Conservation (phyloP, 2,329 filamentous ascomycete species). For the Lachnellula subtilissima region DNA sequence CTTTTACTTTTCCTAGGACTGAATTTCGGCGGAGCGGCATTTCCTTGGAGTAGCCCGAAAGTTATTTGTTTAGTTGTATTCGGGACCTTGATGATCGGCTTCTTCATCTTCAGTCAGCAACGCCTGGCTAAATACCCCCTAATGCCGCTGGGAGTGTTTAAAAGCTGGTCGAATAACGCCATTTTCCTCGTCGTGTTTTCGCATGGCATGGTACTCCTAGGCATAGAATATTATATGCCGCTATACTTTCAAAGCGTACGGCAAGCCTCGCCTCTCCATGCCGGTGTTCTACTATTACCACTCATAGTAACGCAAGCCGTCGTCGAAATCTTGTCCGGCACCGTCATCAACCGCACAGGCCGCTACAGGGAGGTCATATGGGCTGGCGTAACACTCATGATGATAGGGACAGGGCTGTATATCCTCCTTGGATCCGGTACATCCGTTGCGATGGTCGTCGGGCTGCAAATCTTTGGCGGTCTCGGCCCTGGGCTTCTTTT, state of each 20-base stretch:
- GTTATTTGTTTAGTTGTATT: constrained; percentile 77
- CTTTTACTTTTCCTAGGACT: constrained; percentile 80
- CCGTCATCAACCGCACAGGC: constrained; percentile 46
- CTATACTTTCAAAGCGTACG: constrained; percentile 80
- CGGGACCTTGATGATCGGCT: constrained; percentile 51
- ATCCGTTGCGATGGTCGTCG: constrained; percentile 38
- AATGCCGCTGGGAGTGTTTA: constrained; percentile 70
- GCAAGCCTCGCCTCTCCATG: constrained; percentile 62
- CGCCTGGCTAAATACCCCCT: constrained; percentile 69
- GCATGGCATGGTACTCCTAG: constrained; percentile 60
- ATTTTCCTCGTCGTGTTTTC: constrained; percentile 63
- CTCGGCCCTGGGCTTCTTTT: constrained; percentile 49
- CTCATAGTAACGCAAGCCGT: constrained; percentile 53
- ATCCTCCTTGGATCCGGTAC: constrained; percentile 37
- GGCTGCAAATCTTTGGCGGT: constrained; percentile 46
- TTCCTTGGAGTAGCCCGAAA: constrained; percentile 65
- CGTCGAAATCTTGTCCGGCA: constrained; percentile 45
- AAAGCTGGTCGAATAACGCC: constrained; percentile 58
- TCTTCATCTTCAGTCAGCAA: constrained; percentile 66
- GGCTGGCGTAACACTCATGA: constrained; percentile 38
- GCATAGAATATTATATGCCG: constrained; percentile 34
- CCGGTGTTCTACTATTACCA: constrained; percentile 70
- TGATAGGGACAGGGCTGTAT: constrained; percentile 44
- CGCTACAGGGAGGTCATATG: constrained; percentile 44
- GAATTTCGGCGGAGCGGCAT: constrained; percentile 70